Base-by-base conservation (phyloP, 108 stramenopile species). In the Cyclotella cryptica region DNA sequence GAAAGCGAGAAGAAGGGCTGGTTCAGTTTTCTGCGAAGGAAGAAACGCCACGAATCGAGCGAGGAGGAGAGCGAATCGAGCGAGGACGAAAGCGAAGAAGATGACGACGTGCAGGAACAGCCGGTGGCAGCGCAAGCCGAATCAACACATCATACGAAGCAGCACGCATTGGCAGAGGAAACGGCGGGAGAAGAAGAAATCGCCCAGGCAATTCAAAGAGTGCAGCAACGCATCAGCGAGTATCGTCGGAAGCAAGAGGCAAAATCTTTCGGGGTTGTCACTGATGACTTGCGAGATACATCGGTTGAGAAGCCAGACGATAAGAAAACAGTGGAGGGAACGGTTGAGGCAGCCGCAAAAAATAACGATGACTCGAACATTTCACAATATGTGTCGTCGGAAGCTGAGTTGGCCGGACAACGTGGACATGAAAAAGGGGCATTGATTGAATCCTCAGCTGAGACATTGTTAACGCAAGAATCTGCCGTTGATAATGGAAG, bases 161-260 rank as follows among this genome's bases (percentile, higher is more conserved):
- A 45, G 30, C 52, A 46, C 47, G 54, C 28, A 57, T 59, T 11
- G 55, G 12, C 24, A 21, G 55, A 22, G 21, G 55, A 57, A 26
- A 35, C 35, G 6, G 55, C 55, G 4, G 55, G 24, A 24, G 55
- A 57, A 57, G 55, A 57, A 3, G 55, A 57, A 24, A 60, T 81
- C 39, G 80, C 80, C 68, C 68, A 74, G 45, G 80, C 80, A 7
- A 75, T 81, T 44, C 74, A 71, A 49, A 60, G 80, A 29, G 80
- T 81, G 21, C 74, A 75, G 60, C 68, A 75, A 35, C 68, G 80
- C 19, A 81, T 81, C 21, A 73, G 40, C 49, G 55, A 13, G 24
- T 80, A 39, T 53, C 27, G 10, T 26, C 39, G 19, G 41, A 62
- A 57, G 22, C 55, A 57, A 26, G 55, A 17, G 47, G 57, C 17